Evolutionary conservation across 2,329 filamentous ascomycete species (phyloP).

Genomic region (Metarhizium humberi): DNA sequence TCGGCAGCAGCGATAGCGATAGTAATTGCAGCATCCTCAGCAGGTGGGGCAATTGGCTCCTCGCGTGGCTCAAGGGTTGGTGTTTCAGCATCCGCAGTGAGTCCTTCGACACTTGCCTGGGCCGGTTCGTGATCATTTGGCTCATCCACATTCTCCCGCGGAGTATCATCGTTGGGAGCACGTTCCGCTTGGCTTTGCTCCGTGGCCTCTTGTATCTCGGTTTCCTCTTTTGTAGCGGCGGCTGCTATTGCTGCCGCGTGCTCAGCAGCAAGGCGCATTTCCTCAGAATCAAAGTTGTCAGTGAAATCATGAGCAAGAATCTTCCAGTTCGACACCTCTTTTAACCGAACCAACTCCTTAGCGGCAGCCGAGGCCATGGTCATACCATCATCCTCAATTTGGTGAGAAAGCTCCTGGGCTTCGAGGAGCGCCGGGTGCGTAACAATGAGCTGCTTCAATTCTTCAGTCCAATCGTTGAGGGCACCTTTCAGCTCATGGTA

Average conservation of each 20-base stretch:
- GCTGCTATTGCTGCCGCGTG: constrained; percentile 16
- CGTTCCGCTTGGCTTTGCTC: constrained; percentile 1
- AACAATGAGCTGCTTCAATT: constrained; percentile 68
- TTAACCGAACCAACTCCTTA: constrained; percentile 68
- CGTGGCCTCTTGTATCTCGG: constrained; percentile 10
- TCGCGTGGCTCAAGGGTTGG: not conserved
- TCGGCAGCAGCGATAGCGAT: not conserved
- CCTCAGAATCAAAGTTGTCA: constrained; percentile 68
- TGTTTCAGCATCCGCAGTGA: not conserved
- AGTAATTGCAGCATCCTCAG: not conserved
- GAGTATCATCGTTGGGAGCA: not conserved
- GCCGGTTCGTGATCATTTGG: not conserved
- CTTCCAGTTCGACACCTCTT: constrained; percentile 80
- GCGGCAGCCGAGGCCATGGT: constrained; percentile 67
- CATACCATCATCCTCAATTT: constrained; percentile 74
- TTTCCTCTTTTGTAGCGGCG: constrained; percentile 11
- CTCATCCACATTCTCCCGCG: not conserved
- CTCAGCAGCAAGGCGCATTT: constrained; percentile 48
- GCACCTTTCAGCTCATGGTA: constrained; percentile 81
- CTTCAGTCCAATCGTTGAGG: constrained; percentile 75
- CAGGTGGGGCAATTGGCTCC: not conserved
- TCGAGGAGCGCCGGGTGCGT: constrained; percentile 61
- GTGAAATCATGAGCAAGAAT: constrained; percentile 62
- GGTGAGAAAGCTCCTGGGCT: constrained; percentile 57
- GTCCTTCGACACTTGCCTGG: constrained; percentile 3